Base-by-base conservation (phyloP, 768 basidiomycete species). In the Lentinula aciculospora region DNA sequence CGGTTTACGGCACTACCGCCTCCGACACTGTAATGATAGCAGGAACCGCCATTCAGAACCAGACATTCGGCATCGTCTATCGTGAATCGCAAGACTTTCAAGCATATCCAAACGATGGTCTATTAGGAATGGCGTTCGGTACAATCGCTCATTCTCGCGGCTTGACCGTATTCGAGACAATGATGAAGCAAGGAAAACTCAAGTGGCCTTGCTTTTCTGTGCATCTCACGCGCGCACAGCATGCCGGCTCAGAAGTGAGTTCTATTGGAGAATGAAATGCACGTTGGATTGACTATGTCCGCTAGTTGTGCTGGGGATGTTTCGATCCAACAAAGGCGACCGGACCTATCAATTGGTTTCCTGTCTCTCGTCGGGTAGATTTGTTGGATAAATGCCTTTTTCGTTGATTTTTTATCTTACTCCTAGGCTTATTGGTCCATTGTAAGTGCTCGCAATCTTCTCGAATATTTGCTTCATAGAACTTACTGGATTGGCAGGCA, bases 401-500 rank as follows among this genome's bases (percentile, higher is more conserved):
- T 2, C 8, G 9, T 44, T n/a, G 4, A 19, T 44, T 44, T 7
- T 44, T 21, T 19, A 7, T 21, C 21, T 21, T 44, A 9, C 21
- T n/a, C n/a, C n/a, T 8, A 44, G 42, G 42, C 42, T 9, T 44
- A 44, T 12, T 44, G 42, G 42, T 44, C 42, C 21, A 44, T 44
- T 23, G 42, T 44, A 8, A 44, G 42, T 44, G 42, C 37, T 39
- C 17, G n/a, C 37, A 17, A 2, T 9, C 19, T 44, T 34, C 9
- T 23, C 37, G 37, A 17, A 4, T 17, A 5, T n/a, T 23, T 44
- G 6, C 39, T 15, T 40, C 44, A 32, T 15, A 19, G 87, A 78
- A 82, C 84, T 1, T 87, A 84, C 61, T 87, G 86, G 86, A 71
- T 81, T 1, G 69, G 87, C 61, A 3, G 75, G 86, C 76, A 74